These are phyloP conservation scores for Tricholoma furcatifolium DNA, from an alignment of 768 basidiomycete genomes.

Conservation along the genomic window DNA sequence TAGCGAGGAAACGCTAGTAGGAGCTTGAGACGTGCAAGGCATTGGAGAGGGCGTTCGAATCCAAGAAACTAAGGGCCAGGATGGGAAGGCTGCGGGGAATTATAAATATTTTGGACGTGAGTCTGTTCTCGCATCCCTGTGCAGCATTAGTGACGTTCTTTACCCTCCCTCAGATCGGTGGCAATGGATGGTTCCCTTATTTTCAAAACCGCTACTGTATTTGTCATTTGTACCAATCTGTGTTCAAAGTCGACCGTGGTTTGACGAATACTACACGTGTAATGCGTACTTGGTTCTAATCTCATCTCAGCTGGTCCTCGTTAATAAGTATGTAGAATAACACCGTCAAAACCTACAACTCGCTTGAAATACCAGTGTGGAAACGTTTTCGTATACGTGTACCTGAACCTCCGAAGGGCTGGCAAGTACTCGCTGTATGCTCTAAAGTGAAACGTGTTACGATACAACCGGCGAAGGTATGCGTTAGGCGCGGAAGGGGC, in stretches of 20 bases:
- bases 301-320: no score
- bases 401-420: no score
- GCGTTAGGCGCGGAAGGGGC: not conserved
- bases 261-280: no score
- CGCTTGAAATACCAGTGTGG: no score
- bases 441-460: no score
- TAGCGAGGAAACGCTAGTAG: constrained; percentile 36
- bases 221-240: no score
- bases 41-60: constrained; percentile 47
- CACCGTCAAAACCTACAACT: no score
- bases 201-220: constrained; percentile 59
- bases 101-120: constrained; percentile 62
- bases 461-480: not conserved
- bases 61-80: constrained; percentile 37
- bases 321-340: no score
- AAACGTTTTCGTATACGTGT: no score
- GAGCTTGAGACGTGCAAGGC: constrained; percentile 38
- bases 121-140: constrained; percentile 19
- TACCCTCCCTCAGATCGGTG: constrained; percentile 32
- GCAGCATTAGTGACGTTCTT: not conserved
- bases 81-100: constrained; percentile 37
- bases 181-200: constrained; percentile 64
- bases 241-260: no score
- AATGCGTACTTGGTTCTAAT: no score
- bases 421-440: not conserved